phyloP scores from a whole-genome alignment of 495 filamentous ascomycete genomes.

The Aspergillus biplanus region DNA sequence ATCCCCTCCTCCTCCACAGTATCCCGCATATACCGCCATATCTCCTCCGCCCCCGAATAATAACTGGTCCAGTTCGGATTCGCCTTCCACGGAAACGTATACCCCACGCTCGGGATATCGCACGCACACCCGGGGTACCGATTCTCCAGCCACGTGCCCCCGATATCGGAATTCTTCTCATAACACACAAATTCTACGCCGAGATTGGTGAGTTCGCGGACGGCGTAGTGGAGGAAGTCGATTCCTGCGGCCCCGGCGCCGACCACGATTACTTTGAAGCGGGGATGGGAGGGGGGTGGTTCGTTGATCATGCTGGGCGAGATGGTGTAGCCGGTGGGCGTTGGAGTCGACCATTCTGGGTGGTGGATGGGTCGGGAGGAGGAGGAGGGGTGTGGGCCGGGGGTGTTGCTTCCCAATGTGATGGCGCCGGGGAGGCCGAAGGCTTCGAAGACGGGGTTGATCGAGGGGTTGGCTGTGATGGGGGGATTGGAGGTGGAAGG shows the following conservation, averaged over 20 bases:
- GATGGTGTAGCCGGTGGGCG: background rate
- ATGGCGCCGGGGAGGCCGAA: background rate
- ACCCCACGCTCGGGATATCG: background rate
- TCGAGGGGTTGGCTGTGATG: background rate
- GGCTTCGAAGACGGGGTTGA: background rate
- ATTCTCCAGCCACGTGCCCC: background rate
- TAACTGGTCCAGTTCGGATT: background rate
- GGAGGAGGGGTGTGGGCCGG: constrained; percentile 6
- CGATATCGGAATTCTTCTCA: background rate
- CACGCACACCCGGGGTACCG: constrained; percentile 1
- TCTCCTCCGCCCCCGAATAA: background rate
- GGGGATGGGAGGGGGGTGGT: background rate
- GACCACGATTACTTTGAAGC: background rate
- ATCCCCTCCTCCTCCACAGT: constrained; percentile 1
- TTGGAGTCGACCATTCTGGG: background rate
- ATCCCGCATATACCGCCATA: constrained; percentile 1
- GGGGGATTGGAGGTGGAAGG: background rate
- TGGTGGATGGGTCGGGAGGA: background rate
- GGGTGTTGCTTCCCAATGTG: constrained; percentile 3
- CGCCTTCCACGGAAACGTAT: constrained; percentile 6
- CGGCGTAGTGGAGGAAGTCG: background rate
- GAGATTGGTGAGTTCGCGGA: background rate
- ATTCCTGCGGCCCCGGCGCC: background rate
- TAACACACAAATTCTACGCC: background rate
- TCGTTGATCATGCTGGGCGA: background rate